Evolutionary conservation across 495 filamentous ascomycete genomes (phyloP), one percentile per base, ranked within the genome.

Genomic region (Annulohypoxylon nitens): DNA sequence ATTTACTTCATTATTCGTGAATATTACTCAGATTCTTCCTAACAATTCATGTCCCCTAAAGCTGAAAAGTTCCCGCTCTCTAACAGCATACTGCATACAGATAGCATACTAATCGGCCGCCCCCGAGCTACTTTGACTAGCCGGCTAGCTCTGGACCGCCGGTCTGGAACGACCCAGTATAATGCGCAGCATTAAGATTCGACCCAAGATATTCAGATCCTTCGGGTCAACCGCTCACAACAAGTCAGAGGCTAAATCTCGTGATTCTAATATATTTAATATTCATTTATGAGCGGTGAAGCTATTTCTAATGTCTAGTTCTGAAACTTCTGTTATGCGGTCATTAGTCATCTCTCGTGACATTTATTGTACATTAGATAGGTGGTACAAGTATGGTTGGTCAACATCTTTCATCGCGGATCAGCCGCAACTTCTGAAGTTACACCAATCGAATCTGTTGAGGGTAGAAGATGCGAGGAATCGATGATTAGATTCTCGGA

Each of bases 151-250:
- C 61, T 65, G 41, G 39, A 61, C 54, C 48, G 47, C 61, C n/a
- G 66, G 71, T 69, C 71, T 74, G 71, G 71, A 74, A 74, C 54
- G 71, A 48, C 41, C 71, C 50, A 74, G 55, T 61, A 51, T 33
- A 62, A 34, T 54, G 23, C 30, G 8, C 30, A 18, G 45, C 54
- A 69, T 64, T 26, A 54, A 45, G 41, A 41, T 16, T 33, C 55
- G 54, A 50, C 57, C 54, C 54, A 70, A 34, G 25, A 23, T 37
- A 26, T 3, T 16, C 34, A 39, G 39, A 34, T 47, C 26, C 14
- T 36, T 55, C 45, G 36, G 47, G 30, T 20, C 63, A 58, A 39
- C 12, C 60, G 20, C 37, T 50, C 0, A 34, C 50, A 8, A 50
- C 30, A 61, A 61, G 23, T 41, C 33, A 47, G 64, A 43, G 4